These are phyloP conservation scores for Pythium folliculosum DNA, from an alignment of 352 stramenopile species.

Conservation along the genomic window DNA sequence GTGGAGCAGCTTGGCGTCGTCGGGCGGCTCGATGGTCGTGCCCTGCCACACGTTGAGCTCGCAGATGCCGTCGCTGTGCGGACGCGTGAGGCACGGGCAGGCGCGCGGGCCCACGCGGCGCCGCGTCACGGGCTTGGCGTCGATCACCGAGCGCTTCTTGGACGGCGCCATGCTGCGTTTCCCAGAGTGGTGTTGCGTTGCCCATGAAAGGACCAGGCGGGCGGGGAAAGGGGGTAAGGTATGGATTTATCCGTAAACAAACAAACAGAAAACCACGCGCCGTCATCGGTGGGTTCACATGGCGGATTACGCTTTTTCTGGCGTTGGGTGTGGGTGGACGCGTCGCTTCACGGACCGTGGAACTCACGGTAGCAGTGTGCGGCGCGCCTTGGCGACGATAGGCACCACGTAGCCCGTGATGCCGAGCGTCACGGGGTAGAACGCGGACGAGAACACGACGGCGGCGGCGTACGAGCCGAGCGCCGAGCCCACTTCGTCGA, in stretches of 20 bases:
- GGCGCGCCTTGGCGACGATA: conserved; percentile 61
- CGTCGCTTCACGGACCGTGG: not conserved
- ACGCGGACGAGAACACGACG: conserved; percentile 74
- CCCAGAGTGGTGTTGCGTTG: not conserved
- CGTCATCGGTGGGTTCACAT: not conserved
- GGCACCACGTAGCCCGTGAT: conserved; percentile 77
- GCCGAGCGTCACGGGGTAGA: conserved; percentile 83
- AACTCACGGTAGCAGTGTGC: conserved; percentile 21
- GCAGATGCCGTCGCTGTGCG: conserved; percentile 42
- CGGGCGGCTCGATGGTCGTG: conserved; percentile 44
- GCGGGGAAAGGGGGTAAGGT: too few species aligned
- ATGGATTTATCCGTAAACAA: conserved; percentile 11
- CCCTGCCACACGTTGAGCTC: conserved; percentile 58
- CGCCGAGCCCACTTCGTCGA: conserved; percentile 70
- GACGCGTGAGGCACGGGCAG: conserved; percentile 37
- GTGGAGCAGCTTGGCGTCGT: conserved; percentile 36
- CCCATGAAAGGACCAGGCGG: too few species aligned
- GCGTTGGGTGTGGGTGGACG: not conserved
- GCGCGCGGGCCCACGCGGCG: conserved; percentile 6
- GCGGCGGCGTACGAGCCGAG: conserved; percentile 76
- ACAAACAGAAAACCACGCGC: not conserved
- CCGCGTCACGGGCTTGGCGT: conserved; percentile 19
- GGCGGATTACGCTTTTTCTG: not conserved
- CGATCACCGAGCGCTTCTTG: conserved; percentile 39
- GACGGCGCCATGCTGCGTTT: conserved; percentile 37